A percentile compares a stretch with the other conserved stretches of the same genome.
Evolutionary conservation across 768 basidiomycete species (phyloP).

Genomic region (Kwoniella botswanensis): DNA sequence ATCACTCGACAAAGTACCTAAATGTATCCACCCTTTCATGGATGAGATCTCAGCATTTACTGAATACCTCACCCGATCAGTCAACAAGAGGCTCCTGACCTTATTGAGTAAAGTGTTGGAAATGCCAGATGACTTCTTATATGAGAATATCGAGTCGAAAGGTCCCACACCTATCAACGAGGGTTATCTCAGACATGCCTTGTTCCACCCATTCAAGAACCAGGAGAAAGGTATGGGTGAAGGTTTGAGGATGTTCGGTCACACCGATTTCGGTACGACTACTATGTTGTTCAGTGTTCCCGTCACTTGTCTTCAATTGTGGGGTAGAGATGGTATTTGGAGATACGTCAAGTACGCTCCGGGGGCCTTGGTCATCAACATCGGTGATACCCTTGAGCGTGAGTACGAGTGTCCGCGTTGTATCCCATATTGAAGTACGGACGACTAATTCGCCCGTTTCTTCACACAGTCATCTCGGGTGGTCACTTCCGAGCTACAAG

Average conservation of each 20-base stretch:
- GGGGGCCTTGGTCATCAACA: constrained; percentile 50
- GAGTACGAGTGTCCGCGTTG: background rate
- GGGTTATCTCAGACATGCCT: constrained; percentile 41
- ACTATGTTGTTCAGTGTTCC: constrained; percentile 50
- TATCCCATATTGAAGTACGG: too few species aligned
- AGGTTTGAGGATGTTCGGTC: constrained; percentile 34
- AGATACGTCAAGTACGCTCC: constrained; percentile 43
- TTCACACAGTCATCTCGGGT: constrained; percentile 4
- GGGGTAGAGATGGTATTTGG: constrained; percentile 47
- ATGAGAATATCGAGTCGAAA: constrained; percentile 40
- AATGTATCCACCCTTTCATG: constrained; percentile 22
- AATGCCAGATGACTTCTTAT: constrained; percentile 44
- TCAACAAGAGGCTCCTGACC: constrained; percentile 43
- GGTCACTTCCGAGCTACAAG: constrained; percentile 38
- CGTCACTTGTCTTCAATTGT: constrained; percentile 48
- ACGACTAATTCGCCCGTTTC: too few species aligned
- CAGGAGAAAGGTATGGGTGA: constrained; percentile 17
- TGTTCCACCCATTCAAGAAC: constrained; percentile 34
- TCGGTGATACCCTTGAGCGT: constrained; percentile 49
- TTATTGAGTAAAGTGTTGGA: constrained; percentile 48
- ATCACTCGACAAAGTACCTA: constrained; percentile 9
- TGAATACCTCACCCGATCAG: constrained; percentile 32
- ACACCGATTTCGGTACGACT: constrained; percentile 43
- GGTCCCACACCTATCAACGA: constrained; percentile 28
- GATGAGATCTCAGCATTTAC: constrained; percentile 29